A percentile compares a stretch with the other conserved stretches of the same genome.
Conservation (phyloP, 208 protist genomes). For the Acanthamoeba lenticulata region DNA sequence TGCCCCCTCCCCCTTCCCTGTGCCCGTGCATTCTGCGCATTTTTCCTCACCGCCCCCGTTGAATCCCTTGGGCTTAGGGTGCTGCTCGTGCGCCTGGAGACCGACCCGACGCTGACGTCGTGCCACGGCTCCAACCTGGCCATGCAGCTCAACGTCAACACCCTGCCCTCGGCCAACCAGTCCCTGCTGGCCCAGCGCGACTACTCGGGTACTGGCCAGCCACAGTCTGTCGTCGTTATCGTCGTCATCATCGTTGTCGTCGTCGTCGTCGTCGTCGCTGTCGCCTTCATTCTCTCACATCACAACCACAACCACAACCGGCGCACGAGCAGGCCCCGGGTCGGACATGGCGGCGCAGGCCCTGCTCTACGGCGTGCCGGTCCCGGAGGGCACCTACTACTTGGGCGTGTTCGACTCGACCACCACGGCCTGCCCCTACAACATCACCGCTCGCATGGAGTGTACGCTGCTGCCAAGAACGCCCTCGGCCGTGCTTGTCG, state of each 20-base stretch:
- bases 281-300: too few relatives aligned
- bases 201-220: not conserved
- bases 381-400: not conserved
- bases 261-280: too few relatives aligned
- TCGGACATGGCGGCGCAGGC: not conserved
- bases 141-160: conserved; percentile 5
- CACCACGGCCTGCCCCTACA: not conserved
- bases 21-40: too few relatives aligned
- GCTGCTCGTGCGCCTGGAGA: not conserved
- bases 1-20: too few relatives aligned
- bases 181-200: not conserved
- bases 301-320: too few relatives aligned
- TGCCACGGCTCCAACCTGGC: not conserved
- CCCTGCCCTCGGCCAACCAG: not conserved
- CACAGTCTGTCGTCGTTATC: too few relatives aligned
- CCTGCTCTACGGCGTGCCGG: not conserved
- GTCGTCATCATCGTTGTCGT: too few relatives aligned
- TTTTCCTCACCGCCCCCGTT: too few relatives aligned
- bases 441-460: not conserved
- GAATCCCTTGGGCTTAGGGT: not conserved
- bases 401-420: not conserved
- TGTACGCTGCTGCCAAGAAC: too few relatives aligned
- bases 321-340: not conserved
- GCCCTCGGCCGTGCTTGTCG: too few relatives aligned
- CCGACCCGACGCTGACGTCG: not conserved